Base-by-base conservation (phyloP, 192 early-diverging fungal genomes). In the Fimicolochytrium jonesii region DNA sequence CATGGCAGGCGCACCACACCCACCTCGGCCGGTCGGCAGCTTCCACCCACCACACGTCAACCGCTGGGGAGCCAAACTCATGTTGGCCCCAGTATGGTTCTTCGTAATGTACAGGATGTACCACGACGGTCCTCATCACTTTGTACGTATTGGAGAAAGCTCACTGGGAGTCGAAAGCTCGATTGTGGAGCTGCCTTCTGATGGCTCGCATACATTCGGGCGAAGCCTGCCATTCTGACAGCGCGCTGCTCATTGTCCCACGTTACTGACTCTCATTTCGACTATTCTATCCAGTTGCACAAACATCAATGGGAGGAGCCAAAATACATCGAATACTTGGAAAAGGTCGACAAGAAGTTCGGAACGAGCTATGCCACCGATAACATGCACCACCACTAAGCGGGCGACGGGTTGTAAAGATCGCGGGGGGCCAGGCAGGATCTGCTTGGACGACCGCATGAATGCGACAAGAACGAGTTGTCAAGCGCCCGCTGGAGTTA, bases 261-360 rank as follows among this genome's bases (percentile, higher is more conserved):
- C n/a, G n/a, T n/a, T n/a, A n/a, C n/a, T n/a, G n/a, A n/a, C n/a
- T n/a, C n/a, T n/a, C n/a, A n/a, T n/a, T n/a, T n/a, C n/a, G n/a
- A n/a, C n/a, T n/a, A n/a, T n/a, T n/a, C n/a, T 49, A 15, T 56
- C 13, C 59, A 79, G 77, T 56, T 79, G 37, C 61, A 71, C 58
- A 70, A 82, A 31, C 80, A 79, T 59, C 54, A 68, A 6, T 82
- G 80, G 80, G 68, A 71, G 41, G 71, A 77, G 18, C 80, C 80
- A n/a, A 72, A 77, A 53, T 39, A 46, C 36, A 55, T 82, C 33
- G 71, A 69, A 3, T 69, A 82, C 59, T 66, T 82, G 31, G 80
- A 82, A 36, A 67, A 82, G 57, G 66, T 82, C 13, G 80, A 82
- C 64, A 77, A 76, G 63, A 82, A 82, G 67, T 82, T 67, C 65